phyloP scores from a whole-genome alignment of 768 basidiomycete species.

The Trametes cingulata region DNA sequence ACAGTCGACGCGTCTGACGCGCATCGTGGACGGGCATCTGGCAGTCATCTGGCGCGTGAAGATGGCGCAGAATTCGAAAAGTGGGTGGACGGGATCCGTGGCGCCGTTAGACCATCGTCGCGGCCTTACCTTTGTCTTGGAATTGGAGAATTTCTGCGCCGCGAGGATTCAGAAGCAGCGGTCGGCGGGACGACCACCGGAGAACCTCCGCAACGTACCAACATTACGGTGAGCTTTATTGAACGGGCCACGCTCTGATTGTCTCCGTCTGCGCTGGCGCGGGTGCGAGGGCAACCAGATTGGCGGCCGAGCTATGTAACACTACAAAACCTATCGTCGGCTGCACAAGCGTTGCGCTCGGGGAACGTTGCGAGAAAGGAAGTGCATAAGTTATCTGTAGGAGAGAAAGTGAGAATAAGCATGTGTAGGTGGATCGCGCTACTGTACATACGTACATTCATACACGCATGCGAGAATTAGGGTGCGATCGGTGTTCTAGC shows the following conservation, averaged over 20 bases:
- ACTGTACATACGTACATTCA: constrained; percentile 1
- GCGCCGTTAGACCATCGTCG: neutral
- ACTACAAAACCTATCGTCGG: neutral
- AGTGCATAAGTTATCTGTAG: neutral
- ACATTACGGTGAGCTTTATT: neutral
- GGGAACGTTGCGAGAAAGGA: neutral
- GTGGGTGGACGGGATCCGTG: neutral
- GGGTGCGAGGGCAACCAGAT: no score
- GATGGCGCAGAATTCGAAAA: no score
- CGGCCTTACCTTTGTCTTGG: neutral
- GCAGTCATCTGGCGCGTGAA: neutral
- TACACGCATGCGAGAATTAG: constrained; percentile 3
- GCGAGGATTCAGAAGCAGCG: neutral
- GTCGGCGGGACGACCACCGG: constrained; percentile 3
- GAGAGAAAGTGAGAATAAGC: neutral
- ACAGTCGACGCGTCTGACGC: neutral
- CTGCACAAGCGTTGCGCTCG: neutral
- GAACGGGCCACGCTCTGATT: neutral
- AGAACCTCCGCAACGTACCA: neutral
- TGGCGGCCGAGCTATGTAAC: neutral
- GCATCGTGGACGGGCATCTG: neutral
- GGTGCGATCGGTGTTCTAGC: constrained; percentile 14
- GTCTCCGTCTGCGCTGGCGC: neutral
- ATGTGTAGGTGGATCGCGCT: neutral
- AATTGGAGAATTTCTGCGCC: constrained; percentile 1